phyloP scores from a whole-genome alignment of 2,329 filamentous ascomycete species.

The Colletotrichum simmondsii region DNA sequence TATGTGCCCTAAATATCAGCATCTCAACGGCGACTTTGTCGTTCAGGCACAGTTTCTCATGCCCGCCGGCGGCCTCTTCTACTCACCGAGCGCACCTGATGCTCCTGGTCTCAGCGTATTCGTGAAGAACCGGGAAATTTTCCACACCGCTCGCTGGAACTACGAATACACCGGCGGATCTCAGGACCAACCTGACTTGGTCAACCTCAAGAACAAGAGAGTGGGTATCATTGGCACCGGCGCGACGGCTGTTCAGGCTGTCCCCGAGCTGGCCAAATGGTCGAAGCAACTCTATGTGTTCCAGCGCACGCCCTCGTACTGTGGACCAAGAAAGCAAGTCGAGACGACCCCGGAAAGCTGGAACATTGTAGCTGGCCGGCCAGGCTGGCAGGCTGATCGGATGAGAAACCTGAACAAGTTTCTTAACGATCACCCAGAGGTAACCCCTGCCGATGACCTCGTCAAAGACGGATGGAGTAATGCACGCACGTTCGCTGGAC shows the following conservation, averaged over 20 bases:
- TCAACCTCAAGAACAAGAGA: conserved; percentile 56
- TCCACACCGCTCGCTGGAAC: conserved; percentile 60
- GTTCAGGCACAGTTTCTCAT: conserved; percentile 52
- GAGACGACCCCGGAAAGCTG: conserved; percentile 50
- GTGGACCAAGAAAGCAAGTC: conserved; percentile 49
- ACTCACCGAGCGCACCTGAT: conserved; percentile 44
- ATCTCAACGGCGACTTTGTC: conserved; percentile 32
- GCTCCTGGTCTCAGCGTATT: neutral
- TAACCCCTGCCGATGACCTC: too few species aligned
- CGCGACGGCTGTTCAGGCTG: conserved; percentile 57
- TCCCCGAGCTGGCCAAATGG: conserved; percentile 57
- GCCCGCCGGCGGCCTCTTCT: conserved; percentile 50
- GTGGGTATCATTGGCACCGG: conserved; percentile 63
- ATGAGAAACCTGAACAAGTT: conserved; percentile 49
- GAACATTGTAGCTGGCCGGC: conserved; percentile 43
- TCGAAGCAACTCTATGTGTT: conserved; percentile 63
- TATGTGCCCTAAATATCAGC: conserved; percentile 46
- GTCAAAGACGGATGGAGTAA: too few species aligned
- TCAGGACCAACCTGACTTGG: conserved; percentile 48
- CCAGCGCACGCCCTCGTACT: conserved; percentile 61
- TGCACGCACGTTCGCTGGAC: too few species aligned
- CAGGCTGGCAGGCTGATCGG: conserved; percentile 58
- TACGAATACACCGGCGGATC: conserved; percentile 54
- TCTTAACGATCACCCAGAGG: conserved; percentile 32
- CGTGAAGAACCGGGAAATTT: conserved; percentile 53